Conservation (phyloP, 257 asterid species). For the Solanum etuberosum region DNA sequence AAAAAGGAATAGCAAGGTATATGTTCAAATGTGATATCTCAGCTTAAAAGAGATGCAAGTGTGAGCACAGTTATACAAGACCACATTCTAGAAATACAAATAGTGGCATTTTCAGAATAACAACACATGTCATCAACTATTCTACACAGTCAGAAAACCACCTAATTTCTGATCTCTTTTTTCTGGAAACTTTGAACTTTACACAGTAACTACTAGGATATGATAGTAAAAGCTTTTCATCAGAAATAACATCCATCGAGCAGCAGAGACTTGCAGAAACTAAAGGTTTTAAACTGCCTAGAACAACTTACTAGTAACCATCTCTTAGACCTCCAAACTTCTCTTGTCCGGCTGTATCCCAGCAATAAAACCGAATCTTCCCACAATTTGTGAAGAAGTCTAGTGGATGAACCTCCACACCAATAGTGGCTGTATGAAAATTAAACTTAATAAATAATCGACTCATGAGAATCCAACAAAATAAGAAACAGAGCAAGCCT, state of each 20-base stretch:
- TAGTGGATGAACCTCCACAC: slow-evolving; percentile 76
- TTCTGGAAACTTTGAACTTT: neutral
- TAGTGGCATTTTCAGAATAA: neutral
- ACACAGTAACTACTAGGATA: neutral
- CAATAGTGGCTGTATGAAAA: slow-evolving; percentile 50
- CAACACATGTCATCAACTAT: neutral
- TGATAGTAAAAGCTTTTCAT: neutral
- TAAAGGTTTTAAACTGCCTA: neutral
- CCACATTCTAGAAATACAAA: neutral
- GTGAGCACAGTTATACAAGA: neutral
- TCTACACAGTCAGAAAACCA: neutral
- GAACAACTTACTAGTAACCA: slow-evolving; percentile 63
- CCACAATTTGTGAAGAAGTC: slow-evolving; percentile 79
- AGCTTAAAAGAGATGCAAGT: neutral
- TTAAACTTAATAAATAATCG: neutral
- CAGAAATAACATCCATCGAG: neutral
- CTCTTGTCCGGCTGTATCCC: slow-evolving; percentile 86
- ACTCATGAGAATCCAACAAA: neutral
- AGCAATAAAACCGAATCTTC: slow-evolving; percentile 61
- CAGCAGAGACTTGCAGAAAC: neutral
- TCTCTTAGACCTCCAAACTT: slow-evolving; percentile 75
- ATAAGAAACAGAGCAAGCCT: neutral
- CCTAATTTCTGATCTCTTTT: neutral
- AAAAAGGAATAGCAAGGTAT: neutral
- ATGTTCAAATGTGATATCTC: neutral